Evolutionary conservation across 176 grass and related monocot species (phyloP), one percentile per base, ranked within the genome.

Genomic region (Musa acuminata): DNA sequence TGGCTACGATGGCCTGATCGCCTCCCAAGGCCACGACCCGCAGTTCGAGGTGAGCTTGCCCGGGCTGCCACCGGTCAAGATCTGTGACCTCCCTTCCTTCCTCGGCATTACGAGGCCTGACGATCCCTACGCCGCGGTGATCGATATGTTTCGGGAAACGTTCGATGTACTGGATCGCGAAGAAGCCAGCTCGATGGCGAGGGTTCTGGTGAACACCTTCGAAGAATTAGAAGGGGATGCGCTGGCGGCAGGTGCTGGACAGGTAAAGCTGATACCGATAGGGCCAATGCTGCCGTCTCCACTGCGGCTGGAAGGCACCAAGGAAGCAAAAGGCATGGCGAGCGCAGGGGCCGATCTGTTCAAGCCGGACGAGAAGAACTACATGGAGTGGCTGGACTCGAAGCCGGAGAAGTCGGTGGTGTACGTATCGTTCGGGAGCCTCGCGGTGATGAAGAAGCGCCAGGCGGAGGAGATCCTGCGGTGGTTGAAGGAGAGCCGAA

Each of bases 141-240:
- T 1, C 19, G 8, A 35, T 1, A 27, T 74, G 23, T 35, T 74
- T 1, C n/a, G 17, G 53, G 52, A 74, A 3, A 12, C 9, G 9
- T 19, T 57, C 13, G 12, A 55, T 17, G 24, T 9, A 4, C 25
- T 74, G 22, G 72, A 74, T 27, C 51, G 24, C 9, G 72, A 74
- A 17, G 52, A 23, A 9, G 65, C 17, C 57, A 20, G 1, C 14
- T 50, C 67, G 16, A 10, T 43, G 67, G 67, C 51, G 71, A 80
- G 67, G 62, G 69, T 96, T 51, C 80, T 92, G 72, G 78, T 75
- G 57, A 96, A 96, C 81, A 87, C 92, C 22, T 90, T 85, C 60
- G 84, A 96, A 1, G 83, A 77, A 27, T 52, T 92, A 55, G 92
- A 96, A 74, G 53, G 64, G 14, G 83, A 85, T 13, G 83, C 58